Conservation (phyloP, 2,329 filamentous ascomycete species). For the Berkeleyomyces basicola region DNA sequence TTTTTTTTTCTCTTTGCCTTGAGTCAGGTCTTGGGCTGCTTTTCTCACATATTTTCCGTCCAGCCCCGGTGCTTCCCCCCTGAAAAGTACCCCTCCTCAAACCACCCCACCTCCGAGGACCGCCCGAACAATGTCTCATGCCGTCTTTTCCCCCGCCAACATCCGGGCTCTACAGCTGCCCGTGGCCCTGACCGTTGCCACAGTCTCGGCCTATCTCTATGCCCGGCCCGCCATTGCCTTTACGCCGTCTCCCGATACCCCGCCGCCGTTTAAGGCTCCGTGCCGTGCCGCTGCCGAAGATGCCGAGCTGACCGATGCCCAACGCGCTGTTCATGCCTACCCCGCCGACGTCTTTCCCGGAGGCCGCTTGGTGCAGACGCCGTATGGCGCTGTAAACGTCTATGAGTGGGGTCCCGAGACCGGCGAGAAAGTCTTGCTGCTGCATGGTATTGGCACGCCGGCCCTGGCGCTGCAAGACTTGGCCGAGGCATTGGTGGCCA, state of each 20-base stretch:
- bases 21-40: neutral
- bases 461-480: conserved; percentile 51
- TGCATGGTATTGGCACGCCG: conserved; percentile 73
- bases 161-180: conserved; percentile 11
- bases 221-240: conserved; percentile 17
- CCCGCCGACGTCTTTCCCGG: conserved; percentile 55
- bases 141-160: conserved; percentile 13
- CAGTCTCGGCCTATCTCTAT: conserved; percentile 23
- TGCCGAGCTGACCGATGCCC: conserved; percentile 16
- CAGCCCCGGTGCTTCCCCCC: neutral
- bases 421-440: conserved; percentile 54
- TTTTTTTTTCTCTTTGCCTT: neutral
- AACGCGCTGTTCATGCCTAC: conserved; percentile 35
- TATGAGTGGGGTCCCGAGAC: conserved; percentile 67
- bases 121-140: conserved; percentile 4
- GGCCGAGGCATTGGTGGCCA: conserved; percentile 45
- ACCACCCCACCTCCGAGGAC: neutral
- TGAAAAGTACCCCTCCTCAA: neutral
- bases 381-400: conserved; percentile 54
- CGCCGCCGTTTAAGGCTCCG: conserved; percentile 7
- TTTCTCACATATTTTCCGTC: neutral
- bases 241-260: conserved; percentile 9
- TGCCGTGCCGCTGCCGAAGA: neutral
- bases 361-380: conserved; percentile 47
- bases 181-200: conserved; percentile 16